Percentiles rank a stretch among this genome's conserved stretches.
Evolutionary conservation across 1,139 yeast species (phyloP).

Genomic region (Candida anutae): DNA sequence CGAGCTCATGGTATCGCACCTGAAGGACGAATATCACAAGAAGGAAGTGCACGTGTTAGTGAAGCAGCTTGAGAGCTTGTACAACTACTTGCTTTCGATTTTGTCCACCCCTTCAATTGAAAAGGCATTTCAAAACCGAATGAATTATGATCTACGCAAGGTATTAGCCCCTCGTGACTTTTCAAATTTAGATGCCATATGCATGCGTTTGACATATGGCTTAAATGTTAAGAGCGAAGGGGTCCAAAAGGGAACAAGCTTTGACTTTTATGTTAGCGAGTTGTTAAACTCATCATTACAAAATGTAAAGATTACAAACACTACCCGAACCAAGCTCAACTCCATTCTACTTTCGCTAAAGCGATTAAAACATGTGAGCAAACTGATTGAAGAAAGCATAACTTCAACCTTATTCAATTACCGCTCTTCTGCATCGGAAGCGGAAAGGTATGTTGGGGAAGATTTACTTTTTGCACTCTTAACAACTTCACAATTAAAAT

Average conservation of each 20-base stretch:
- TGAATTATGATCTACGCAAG: slow-evolving; percentile 76
- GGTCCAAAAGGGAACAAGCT: slow-evolving; percentile 8
- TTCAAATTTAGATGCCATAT: slow-evolving; percentile 54
- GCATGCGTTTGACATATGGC: slow-evolving; percentile 44
- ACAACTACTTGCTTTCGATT: slow-evolving; percentile 74
- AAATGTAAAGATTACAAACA: slow-evolving; percentile 25
- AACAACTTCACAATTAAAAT: slow-evolving; percentile 14
- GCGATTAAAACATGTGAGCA: slow-evolving; percentile 12
- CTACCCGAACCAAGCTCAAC: slow-evolving; percentile 25
- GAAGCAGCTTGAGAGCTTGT: slow-evolving; percentile 65
- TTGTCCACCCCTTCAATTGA: slow-evolving; percentile 68
- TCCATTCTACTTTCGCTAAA: slow-evolving; percentile 19
- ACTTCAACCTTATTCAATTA: slow-evolving; percentile 6
- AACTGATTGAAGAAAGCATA: slow-evolving; percentile 5
- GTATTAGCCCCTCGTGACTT: slow-evolving; percentile 65
- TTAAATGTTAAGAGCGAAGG: slow-evolving; percentile 6
- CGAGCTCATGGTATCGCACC: slow-evolving; percentile 15
- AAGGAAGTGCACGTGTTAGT: slow-evolving; percentile 17
- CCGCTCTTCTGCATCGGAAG: slow-evolving; percentile 5
- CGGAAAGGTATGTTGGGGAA: slow-evolving; percentile 10
- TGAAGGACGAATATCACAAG: slow-evolving; percentile 4
- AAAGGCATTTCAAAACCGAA: slow-evolving; percentile 60
- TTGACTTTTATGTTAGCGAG: slow-evolving; percentile 22
- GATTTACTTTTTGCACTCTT: slow-evolving; percentile 31
- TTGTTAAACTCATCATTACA: slow-evolving; percentile 22